phyloP scores from a whole-genome alignment of 2,329 filamentous ascomycete genomes.

The Cucurbitaria berberidis region DNA sequence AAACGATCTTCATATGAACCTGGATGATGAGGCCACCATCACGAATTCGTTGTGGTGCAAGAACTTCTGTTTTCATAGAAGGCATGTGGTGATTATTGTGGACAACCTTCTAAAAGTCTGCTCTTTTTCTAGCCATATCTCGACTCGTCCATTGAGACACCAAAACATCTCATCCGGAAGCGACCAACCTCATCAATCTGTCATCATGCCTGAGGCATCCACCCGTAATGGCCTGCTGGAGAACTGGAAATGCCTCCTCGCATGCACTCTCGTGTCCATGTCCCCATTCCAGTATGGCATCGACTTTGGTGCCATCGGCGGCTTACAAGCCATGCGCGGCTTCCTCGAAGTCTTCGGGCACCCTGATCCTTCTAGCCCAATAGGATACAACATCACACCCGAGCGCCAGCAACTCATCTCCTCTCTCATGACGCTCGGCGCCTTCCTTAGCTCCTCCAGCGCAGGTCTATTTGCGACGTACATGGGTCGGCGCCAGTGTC shows the following conservation, averaged over 20 bases:
- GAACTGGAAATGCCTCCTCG: constrained; percentile 57
- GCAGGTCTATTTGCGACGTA: constrained; percentile 41
- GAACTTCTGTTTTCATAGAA: not conserved
- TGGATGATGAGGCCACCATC: not conserved
- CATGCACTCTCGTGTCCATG: constrained; percentile 57
- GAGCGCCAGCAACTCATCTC: constrained; percentile 53
- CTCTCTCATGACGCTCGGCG: constrained; percentile 55
- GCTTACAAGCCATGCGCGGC: constrained; percentile 59
- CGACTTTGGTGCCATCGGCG: constrained; percentile 60
- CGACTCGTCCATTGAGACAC: not conserved
- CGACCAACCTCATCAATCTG: not conserved
- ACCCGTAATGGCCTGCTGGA: constrained; percentile 39
- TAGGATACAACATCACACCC: constrained; percentile 55
- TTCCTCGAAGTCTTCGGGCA: constrained; percentile 54
- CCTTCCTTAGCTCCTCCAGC: constrained; percentile 52
- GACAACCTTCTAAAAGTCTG: not conserved
- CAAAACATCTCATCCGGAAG: not conserved
- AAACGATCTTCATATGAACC: constrained; percentile 15
- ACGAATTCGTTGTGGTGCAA: not conserved
- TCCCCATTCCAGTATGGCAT: constrained; percentile 61
- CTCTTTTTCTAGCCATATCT: not conserved
- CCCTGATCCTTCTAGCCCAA: constrained; percentile 31
- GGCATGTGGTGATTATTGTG: not conserved
- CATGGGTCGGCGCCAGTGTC: constrained; percentile 52
- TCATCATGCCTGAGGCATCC: constrained; percentile 25